A percentile compares a stretch with the other conserved stretches of the same genome.
Conservation (phyloP, 768 basidiomycete species). For the Agrocybe pediades region DNA sequence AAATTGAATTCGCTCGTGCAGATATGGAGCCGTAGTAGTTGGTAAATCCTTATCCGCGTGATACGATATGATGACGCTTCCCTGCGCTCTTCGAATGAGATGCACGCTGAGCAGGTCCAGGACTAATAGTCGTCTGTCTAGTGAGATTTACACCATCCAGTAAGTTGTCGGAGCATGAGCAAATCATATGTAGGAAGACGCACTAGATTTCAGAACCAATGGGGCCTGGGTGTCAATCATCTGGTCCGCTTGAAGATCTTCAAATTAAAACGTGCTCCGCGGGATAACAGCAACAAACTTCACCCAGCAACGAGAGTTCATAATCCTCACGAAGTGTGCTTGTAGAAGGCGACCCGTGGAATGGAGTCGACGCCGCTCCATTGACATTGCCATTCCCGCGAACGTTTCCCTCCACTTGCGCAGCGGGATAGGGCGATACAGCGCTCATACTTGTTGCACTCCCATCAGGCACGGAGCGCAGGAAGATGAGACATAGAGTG, state of each 20-base stretch:
- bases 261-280: no score
- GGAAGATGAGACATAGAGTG: conserved; percentile 57
- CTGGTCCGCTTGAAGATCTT: conserved; percentile 21
- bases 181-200: neutral
- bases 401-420: neutral
- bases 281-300: no score
- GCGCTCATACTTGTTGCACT: conserved; percentile 16
- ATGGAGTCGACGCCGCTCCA: neutral
- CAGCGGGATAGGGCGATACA: conserved; percentile 11
- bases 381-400: neutral
- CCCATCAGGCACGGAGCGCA: conserved; percentile 39
- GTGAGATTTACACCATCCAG: neutral
- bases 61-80: conserved; percentile 49
- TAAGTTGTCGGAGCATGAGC: neutral
- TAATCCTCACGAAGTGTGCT: neutral
- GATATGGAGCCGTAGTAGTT: conserved; percentile 39
- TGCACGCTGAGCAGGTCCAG: conserved; percentile 51
- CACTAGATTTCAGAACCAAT: conserved; percentile 24
- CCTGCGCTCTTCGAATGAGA: conserved; percentile 40
- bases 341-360: neutral
- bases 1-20: conserved; percentile 48
- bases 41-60: conserved; percentile 37
- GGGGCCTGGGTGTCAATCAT: conserved; percentile 34
- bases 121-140: conserved; percentile 35
- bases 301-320: neutral